These are phyloP conservation scores for Apiospora malaysiana DNA, from an alignment of 2,329 filamentous ascomycete species.

Conservation along the genomic window DNA sequence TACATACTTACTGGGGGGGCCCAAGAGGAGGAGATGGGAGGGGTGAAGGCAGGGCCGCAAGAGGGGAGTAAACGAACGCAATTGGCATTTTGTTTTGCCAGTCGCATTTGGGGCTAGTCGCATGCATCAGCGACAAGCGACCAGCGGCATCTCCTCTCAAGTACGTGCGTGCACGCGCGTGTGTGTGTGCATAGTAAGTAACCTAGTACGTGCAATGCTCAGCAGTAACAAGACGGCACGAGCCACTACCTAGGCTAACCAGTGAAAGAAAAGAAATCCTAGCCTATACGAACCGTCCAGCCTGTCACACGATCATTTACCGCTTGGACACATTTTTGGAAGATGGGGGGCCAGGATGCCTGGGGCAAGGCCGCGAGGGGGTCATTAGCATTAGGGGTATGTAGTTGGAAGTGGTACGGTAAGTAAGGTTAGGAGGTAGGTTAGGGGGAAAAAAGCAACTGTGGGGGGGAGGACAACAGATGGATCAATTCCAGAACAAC, in stretches of 20 bases:
- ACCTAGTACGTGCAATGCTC: not conserved
- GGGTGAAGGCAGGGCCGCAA: too few relatives aligned
- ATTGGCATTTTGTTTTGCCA: slow-evolving; percentile 15
- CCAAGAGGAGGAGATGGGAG: not conserved
- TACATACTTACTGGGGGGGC: not conserved
- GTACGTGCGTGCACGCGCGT: too few relatives aligned
- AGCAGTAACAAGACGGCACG: not conserved
- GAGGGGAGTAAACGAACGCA: not conserved
- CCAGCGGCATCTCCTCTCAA: not conserved
- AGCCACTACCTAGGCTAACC: not conserved
- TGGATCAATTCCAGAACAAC: slow-evolving; percentile 15
- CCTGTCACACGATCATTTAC: slow-evolving; percentile 16
- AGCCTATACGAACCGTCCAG: not conserved
- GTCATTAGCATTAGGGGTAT: too few relatives aligned
- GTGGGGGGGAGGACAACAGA: not conserved
- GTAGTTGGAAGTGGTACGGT: not conserved
- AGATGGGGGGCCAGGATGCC: not conserved
- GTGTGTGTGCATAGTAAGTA: too few relatives aligned
- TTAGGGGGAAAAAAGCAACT: not conserved
- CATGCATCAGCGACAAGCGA: slow-evolving; percentile 4
- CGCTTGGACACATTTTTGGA: slow-evolving; percentile 9
- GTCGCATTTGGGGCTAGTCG: not conserved
- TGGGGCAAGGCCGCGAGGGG: not conserved
- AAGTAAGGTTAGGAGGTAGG: not conserved
- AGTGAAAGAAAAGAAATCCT: not conserved